phyloP scores from a whole-genome alignment of 345 rosid genomes.

The Eutrema heterophyllum region DNA sequence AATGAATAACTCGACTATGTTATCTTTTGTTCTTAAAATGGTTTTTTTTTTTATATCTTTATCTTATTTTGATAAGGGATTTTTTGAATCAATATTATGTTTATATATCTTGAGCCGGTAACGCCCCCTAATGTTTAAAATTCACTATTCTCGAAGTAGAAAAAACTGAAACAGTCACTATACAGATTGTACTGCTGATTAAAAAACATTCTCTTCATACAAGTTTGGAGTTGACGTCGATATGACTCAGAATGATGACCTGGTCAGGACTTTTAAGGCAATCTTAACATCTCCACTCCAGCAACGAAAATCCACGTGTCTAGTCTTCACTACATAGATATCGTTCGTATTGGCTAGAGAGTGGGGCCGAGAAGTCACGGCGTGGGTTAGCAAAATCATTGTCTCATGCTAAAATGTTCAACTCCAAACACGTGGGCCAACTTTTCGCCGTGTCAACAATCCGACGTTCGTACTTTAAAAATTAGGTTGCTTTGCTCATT shows the following conservation, averaged over 20 bases:
- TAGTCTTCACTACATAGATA: background rate
- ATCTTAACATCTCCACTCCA: background rate
- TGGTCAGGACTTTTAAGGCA: constrained; percentile 9
- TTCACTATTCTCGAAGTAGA: background rate
- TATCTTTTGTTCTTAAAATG: background rate
- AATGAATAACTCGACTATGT: background rate
- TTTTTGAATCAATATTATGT: background rate
- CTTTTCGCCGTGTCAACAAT: constrained; percentile 4
- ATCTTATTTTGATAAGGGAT: background rate
- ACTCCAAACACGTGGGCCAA: constrained; percentile 4
- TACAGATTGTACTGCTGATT: too few species aligned
- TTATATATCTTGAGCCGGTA: background rate
- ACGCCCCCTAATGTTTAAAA: background rate
- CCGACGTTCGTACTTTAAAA: background rate
- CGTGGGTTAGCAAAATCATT: constrained; percentile 29
- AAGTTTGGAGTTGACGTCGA: background rate
- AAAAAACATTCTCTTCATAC: too few species aligned
- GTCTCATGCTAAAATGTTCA: constrained; percentile 16
- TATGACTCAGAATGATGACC: background rate
- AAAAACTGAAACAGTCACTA: background rate
- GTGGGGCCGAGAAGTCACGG: constrained; percentile 2
- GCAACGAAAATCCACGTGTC: background rate
- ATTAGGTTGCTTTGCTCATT: constrained; percentile 15
- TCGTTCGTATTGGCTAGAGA: constrained; percentile 1
- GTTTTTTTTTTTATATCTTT: background rate